phyloP scores from a whole-genome alignment of 2,329 filamentous ascomycete genomes.

The Fusarium fujikuroi region DNA sequence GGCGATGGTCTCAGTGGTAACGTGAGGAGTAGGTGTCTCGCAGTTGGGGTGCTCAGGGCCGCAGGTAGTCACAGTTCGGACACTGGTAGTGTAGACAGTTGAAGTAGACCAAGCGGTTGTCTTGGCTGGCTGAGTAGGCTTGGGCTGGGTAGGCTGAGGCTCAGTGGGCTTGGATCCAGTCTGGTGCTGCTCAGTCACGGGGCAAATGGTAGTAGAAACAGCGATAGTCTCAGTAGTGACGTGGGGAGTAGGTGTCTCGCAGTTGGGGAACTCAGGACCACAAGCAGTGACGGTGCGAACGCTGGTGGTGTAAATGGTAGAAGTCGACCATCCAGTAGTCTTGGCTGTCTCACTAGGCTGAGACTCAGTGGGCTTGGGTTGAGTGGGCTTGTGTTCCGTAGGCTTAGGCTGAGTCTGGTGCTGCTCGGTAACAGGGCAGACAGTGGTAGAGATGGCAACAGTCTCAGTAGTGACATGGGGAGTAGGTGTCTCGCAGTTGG shows the following conservation, averaged over 20 bases:
- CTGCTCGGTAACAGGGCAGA: conserved; percentile 32
- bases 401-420: conserved; percentile 8
- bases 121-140: neutral
- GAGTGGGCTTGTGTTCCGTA: conserved; percentile 1
- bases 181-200: conserved; percentile 24
- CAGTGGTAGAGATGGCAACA: conserved; percentile 21
- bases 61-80: conserved; percentile 36
- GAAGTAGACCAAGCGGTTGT: conserved; percentile 13
- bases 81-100: conserved; percentile 30
- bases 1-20: conserved; percentile 20
- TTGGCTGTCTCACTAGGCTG: neutral
- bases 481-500: conserved; percentile 7
- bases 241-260: conserved; percentile 6
- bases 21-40: conserved; percentile 6
- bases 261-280: neutral
- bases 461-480: conserved; percentile 33
- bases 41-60: conserved; percentile 3
- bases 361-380: neutral
- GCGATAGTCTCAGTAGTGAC: conserved; percentile 18
- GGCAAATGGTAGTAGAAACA: conserved; percentile 30
- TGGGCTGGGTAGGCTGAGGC: neutral
- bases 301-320: conserved; percentile 32
- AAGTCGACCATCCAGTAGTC: conserved; percentile 27
- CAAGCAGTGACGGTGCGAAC: conserved; percentile 35
- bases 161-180: neutral